A percentile compares a stretch with the other conserved stretches of the same genome.
These are phyloP conservation scores for Secale cereale DNA, from an alignment of 176 grass and related monocot species.

Conservation along the genomic window DNA sequence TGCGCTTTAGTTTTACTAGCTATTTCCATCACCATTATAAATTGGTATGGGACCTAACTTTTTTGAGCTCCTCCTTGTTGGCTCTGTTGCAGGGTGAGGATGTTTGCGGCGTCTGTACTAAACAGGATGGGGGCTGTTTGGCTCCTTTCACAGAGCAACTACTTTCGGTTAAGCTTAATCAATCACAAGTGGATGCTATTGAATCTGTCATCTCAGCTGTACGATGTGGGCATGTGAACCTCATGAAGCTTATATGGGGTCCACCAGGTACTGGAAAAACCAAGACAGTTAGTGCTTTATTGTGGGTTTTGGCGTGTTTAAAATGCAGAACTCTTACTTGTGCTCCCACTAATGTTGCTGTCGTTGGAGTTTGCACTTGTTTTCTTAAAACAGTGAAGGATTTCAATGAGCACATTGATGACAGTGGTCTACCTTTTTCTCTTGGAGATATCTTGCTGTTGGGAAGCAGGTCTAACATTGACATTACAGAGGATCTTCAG, in stretches of 20 bases:
- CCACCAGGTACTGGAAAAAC: slow-evolving; percentile 92
- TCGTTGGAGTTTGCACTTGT: slow-evolving; percentile 50
- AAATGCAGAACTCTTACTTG: slow-evolving; percentile 69
- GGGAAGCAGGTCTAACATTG: slow-evolving; percentile 54
- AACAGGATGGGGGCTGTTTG: slow-evolving; percentile 3
- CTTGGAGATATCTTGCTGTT: slow-evolving; percentile 60
- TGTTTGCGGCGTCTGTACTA: slow-evolving; percentile 2
- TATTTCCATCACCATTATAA: neutral
- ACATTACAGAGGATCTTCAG: slow-evolving; percentile 52
- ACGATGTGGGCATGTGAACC: slow-evolving; percentile 27
- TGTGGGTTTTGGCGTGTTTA: slow-evolving; percentile 49
- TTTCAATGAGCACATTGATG: neutral
- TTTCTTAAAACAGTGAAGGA: slow-evolving; percentile 46
- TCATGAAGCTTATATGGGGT: slow-evolving; percentile 68
- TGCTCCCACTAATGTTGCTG: slow-evolving; percentile 76
- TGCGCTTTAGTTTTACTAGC: neutral
- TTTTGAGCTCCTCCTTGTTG: neutral
- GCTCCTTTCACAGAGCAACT: slow-evolving; percentile 23
- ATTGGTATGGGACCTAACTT: neutral
- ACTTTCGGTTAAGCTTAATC: slow-evolving; percentile 44
- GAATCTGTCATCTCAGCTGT: slow-evolving; percentile 46
- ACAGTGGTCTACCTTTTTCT: slow-evolving; percentile 24
- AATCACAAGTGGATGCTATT: slow-evolving; percentile 50
- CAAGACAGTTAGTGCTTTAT: slow-evolving; percentile 46
- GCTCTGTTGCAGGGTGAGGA: slow-evolving; percentile 25